phyloP scores from a whole-genome alignment of 139 green algal species.

The Eudorina sp. region DNA sequence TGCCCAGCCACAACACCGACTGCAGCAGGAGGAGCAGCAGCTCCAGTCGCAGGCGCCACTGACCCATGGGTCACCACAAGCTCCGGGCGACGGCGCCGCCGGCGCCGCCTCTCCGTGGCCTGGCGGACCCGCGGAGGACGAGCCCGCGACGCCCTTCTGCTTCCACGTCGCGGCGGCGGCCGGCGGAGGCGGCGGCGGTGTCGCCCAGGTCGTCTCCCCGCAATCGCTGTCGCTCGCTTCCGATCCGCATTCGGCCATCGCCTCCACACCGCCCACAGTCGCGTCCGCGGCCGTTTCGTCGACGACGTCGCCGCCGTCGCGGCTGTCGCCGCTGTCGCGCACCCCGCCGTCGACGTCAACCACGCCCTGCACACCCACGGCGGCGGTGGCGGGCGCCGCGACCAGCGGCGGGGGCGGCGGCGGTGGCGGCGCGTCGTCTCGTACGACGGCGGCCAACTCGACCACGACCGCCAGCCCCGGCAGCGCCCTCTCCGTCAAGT shows the following conservation, averaged over 20 bases:
- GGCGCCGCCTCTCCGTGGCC: not conserved
- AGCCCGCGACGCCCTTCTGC: conserved; percentile 10
- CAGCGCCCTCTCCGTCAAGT: not conserved
- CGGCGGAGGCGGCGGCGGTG: not conserved
- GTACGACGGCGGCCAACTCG: not conserved
- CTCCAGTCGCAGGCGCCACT: not conserved
- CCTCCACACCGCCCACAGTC: not conserved
- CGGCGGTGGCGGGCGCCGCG: not conserved
- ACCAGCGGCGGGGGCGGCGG: not conserved
- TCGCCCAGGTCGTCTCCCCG: not conserved
- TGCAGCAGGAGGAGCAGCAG: not conserved
- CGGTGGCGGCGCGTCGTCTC: too few species aligned
- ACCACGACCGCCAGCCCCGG: not conserved
- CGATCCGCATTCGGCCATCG: not conserved
- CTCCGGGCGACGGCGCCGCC: not conserved
- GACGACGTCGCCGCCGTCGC: not conserved
- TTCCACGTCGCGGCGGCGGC: not conserved
- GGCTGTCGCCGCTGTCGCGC: not conserved
- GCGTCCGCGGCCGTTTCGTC: not conserved
- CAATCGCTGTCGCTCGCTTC: not conserved
- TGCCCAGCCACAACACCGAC: not conserved
- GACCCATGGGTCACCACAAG: not conserved
- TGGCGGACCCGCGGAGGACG: not conserved
- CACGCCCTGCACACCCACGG: not conserved
- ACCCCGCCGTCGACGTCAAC: not conserved